Conservation (phyloP, 441 rosid species). For the Arabidopsis lyrata region DNA sequence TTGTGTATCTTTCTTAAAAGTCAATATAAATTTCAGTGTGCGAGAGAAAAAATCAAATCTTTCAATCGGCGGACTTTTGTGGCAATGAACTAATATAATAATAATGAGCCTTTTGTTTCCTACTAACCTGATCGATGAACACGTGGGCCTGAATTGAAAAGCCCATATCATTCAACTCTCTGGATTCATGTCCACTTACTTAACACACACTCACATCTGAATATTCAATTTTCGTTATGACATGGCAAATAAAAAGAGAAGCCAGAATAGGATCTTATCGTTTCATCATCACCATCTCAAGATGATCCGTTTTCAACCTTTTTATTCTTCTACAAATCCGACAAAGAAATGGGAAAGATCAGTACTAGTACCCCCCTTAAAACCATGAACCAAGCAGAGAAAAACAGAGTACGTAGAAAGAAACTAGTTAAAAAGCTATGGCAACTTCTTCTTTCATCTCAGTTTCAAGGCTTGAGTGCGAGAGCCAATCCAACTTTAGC, state of each 20-base stretch:
- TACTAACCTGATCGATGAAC: not conserved
- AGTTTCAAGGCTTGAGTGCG: slow-evolving; percentile 76
- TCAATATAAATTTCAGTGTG: not conserved
- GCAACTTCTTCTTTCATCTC: slow-evolving; percentile 5
- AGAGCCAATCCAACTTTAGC: slow-evolving; percentile 91
- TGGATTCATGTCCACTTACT: not conserved
- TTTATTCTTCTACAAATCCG: slow-evolving; percentile 40
- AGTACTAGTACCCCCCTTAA: slow-evolving; percentile 11
- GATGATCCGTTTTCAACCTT: slow-evolving; percentile 26
- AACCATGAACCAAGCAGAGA: slow-evolving; percentile 21
- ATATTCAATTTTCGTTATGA: not conserved
- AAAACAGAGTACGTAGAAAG: slow-evolving; percentile 14
- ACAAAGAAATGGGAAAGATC: slow-evolving; percentile 23
- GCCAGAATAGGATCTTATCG: not conserved
- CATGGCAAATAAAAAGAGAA: not conserved
- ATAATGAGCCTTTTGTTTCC: too few species aligned
- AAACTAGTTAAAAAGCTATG: slow-evolving; percentile 15
- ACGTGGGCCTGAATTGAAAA: not conserved
- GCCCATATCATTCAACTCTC: not conserved
- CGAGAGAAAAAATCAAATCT: not conserved
- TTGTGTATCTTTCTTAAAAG: not conserved
- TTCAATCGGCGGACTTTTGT: not conserved
- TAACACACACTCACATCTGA: not conserved
- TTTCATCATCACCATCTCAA: slow-evolving; percentile 22
- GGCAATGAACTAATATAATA: not conserved